These are phyloP conservation scores for Boletus reticulatus DNA, from an alignment of 768 basidiomycete genomes.

Conservation along the genomic window DNA sequence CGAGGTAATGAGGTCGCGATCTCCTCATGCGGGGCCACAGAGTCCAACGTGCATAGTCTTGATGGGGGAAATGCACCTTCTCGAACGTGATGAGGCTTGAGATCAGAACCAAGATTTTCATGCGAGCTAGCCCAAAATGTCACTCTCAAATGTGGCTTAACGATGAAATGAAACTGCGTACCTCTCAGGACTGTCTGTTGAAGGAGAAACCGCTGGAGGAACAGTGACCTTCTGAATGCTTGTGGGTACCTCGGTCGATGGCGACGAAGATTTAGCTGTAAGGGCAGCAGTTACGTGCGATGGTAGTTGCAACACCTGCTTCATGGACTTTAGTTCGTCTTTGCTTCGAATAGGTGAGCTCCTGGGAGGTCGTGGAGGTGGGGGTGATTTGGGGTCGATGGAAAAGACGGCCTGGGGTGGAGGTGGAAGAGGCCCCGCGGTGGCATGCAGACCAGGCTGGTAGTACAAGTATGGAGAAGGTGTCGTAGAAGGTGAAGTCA, in stretches of 20 bases:
- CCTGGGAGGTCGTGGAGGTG: slow-evolving; percentile 60
- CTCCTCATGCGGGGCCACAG: slow-evolving; percentile 18
- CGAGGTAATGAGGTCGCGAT: slow-evolving; percentile 21
- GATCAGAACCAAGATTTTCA: slow-evolving; percentile 22
- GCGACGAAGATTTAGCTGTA: slow-evolving; percentile 17
- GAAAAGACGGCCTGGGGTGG: slow-evolving; percentile 59
- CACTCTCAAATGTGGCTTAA: background rate
- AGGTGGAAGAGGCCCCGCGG: slow-evolving; percentile 69
- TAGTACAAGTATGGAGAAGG: slow-evolving; percentile 53
- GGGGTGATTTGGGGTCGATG: slow-evolving; percentile 46
- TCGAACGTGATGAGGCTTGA: slow-evolving; percentile 37
- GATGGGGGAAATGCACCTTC: slow-evolving; percentile 70
- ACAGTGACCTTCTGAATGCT: slow-evolving; percentile 24
- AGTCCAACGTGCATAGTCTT: slow-evolving; percentile 28
- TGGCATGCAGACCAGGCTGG: slow-evolving; percentile 67
- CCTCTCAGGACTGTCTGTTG: slow-evolving; percentile 17
- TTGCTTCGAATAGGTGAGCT: slow-evolving; percentile 51
- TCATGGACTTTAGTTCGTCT: slow-evolving; percentile 55
- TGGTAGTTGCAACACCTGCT: slow-evolving; percentile 59
- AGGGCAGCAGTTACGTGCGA: slow-evolving; percentile 50
- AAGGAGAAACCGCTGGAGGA: background rate
- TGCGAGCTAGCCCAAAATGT: slow-evolving; percentile 10
- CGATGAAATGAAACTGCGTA: slow-evolving; percentile 6
- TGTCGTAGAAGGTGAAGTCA: slow-evolving; percentile 27
- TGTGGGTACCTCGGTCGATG: slow-evolving; percentile 25